These are phyloP conservation scores for Phialocephala subalpina DNA, from an alignment of 2,329 filamentous ascomycete species.

Conservation along the genomic window DNA sequence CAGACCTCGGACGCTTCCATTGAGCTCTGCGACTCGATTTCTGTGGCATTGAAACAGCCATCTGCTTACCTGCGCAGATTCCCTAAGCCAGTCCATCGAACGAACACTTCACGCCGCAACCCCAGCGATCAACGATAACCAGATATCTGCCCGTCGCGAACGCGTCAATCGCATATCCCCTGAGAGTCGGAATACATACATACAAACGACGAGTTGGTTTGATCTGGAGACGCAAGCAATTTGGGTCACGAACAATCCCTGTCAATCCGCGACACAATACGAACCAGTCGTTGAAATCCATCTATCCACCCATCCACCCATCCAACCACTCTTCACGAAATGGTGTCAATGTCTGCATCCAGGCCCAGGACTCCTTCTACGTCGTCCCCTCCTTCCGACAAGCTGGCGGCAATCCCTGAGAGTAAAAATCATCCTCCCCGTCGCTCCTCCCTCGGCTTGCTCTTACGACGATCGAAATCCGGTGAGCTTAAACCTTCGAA, in stretches of 20 bases:
- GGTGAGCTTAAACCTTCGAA: slow-evolving; percentile 69
- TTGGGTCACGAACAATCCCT: slow-evolving; percentile 31
- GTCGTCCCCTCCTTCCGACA: slow-evolving; percentile 44
- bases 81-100: background rate
- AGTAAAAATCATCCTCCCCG: slow-evolving; percentile 44
- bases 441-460: slow-evolving; percentile 61
- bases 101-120: background rate
- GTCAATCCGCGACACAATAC: slow-evolving; percentile 34
- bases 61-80: background rate
- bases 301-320: too few species aligned
- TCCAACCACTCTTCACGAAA: too few species aligned
- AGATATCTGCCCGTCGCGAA: background rate
- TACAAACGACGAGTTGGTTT: background rate
- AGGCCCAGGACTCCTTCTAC: slow-evolving; percentile 48
- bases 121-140: background rate
- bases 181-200: background rate
- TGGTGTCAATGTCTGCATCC: slow-evolving; percentile 37
- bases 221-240: slow-evolving; percentile 11
- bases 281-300: slow-evolving; percentile 38
- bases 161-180: background rate
- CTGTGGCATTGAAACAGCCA: background rate
- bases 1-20: background rate
- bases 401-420: slow-evolving; percentile 46
- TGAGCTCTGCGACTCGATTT: slow-evolving; percentile 2
- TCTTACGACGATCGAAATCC: slow-evolving; percentile 74